Evolutionary conservation across 2,329 filamentous ascomycete species (phyloP), one percentile per base, ranked within the genome.

Genomic region (Byssochlamys sp.): DNA sequence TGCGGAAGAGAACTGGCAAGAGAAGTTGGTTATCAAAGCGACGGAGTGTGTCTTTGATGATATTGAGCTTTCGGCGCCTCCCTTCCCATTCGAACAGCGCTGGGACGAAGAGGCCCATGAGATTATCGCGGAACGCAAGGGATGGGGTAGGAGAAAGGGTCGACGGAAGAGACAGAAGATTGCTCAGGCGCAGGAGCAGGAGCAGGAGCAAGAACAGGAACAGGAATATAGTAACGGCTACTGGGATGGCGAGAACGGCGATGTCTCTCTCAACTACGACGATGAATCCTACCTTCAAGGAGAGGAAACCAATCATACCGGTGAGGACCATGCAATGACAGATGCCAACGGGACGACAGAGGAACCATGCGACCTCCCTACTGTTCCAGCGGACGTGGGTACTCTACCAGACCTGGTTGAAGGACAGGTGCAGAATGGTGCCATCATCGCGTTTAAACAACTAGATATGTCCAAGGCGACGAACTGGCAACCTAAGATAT

Each of bases 31-130:
- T 10, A 84, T 95, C 60, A 81, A 83, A 26, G 91, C 90, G 25
- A 89, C 95, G 0, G 92, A 97, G 70, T 96, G 91, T 72, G 84
- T 85, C 60, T 80, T 88, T n/a, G 62, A 67, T 28, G 61, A 64
- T 7, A 62, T 67, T 14, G 61, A 66, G 31, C 48, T 66, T 0
- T 61, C 57, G 1, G 39, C 59, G 2, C 61, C 65, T 31, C 60
- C 64, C 14, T 61, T 61, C 3, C 65, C 65, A 0, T 58, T 65
- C 4, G 79, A 88, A 14, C 91, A 96, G 71, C 83, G 89, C 52
- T 96, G 91, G 92, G 90, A 95, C 71, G 81, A 83, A 2, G 86
- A 90, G 60, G 88, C 91, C 65, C 80, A 82, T 55, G 62, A 66
- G 54, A 67, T 62, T 66, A 78, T 77, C 62, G 72, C 66, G 57